Evolutionary conservation across 371 early-diverging fungal species (phyloP), one percentile per base, ranked within the genome.

Genomic region (Mortierella sp.): DNA sequence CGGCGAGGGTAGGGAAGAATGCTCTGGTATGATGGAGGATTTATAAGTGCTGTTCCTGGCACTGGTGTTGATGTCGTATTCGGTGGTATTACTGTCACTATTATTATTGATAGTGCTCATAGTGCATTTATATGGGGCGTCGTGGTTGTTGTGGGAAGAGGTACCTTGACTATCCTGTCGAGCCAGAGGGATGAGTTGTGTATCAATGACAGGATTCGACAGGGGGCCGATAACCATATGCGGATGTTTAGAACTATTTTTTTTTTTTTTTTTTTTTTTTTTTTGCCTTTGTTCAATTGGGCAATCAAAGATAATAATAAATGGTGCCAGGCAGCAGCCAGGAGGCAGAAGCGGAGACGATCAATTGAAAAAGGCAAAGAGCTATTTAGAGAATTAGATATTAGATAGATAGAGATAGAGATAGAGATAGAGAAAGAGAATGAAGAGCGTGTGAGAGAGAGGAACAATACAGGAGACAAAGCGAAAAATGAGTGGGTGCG

Each of bases 1-100:
- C 20, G 73, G 73, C 11, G 78, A 78, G 49, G 78, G 78, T n/a
- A 74, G 57, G 1, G 75, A 74, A 18, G 74, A 73, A 58, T 71
- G 71, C 40, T 70, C 35, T 35, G 66, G 64, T n/a, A 62, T 70
- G 66, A 71, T 22, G 28, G 65, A 45, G 11, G 62, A 43, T 18
- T 39, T 65, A 58, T 54, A 62, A 18, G 64, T 9, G 39, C 12
- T 22, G 65, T 65, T 51, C 20, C 16, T 59, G 37, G 5, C 18
- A 55, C 24, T 54, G 32, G 30, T 52, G 54, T 26, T 24, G 35
- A 8, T 35, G 57, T 49, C 5, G 66, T 28, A 24, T 39, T 55
- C 37, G 58, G 1, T 32, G 30, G 8, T 20, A 59, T 32, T 11
- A 59, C 58, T 8, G 54, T 65, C 30, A 60, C 32, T 57, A 20